Percentiles rank a stretch among this genome's conserved stretches.
phyloP scores from a whole-genome alignment of 495 filamentous ascomycete species.

The Penicillium simplicissimum region DNA sequence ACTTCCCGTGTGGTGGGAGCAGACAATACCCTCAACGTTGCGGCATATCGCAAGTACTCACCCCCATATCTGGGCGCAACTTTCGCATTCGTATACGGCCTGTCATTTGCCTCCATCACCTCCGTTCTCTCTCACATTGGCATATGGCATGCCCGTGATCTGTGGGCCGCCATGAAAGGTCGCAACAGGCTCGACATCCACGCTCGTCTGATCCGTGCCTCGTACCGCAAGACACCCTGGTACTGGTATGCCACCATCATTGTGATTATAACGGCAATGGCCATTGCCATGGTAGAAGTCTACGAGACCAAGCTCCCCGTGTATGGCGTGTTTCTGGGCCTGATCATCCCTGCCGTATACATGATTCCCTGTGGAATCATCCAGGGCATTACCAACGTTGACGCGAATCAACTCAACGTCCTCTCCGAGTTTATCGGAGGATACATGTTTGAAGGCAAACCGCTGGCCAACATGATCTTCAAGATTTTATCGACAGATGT shows the following conservation, averaged over 20 bases:
- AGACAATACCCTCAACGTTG: conserved; percentile 69
- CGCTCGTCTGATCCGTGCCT: conserved; percentile 69
- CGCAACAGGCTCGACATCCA: conserved; percentile 59
- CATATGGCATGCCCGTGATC: conserved; percentile 58
- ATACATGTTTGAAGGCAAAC: conserved; percentile 36
- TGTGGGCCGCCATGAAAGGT: conserved; percentile 49
- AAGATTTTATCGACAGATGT: conserved; percentile 27
- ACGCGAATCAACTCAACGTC: conserved; percentile 60
- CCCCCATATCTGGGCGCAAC: conserved; percentile 80
- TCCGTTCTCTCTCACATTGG: conserved; percentile 63
- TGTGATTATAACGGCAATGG: conserved; percentile 68
- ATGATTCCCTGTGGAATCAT: conserved; percentile 87
- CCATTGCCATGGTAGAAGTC: conserved; percentile 78
- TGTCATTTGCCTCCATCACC: conserved; percentile 79
- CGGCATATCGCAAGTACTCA: conserved; percentile 76
- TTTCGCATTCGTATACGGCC: conserved; percentile 76
- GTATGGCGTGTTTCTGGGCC: conserved; percentile 75
- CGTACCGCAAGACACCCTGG: conserved; percentile 74
- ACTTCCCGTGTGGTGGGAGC: conserved; percentile 70
- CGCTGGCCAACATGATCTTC: conserved; percentile 41
- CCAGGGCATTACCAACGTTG: conserved; percentile 85
- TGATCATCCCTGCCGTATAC: conserved; percentile 69
- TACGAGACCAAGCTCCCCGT: conserved; percentile 80
- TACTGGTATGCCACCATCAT: conserved; percentile 78
- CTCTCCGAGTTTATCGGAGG: conserved; percentile 35